Percentiles rank a stretch among this genome's conserved stretches.
Conservation (phyloP, 2,329 filamentous ascomycete species). For the Pleoardoris graminearum region DNA sequence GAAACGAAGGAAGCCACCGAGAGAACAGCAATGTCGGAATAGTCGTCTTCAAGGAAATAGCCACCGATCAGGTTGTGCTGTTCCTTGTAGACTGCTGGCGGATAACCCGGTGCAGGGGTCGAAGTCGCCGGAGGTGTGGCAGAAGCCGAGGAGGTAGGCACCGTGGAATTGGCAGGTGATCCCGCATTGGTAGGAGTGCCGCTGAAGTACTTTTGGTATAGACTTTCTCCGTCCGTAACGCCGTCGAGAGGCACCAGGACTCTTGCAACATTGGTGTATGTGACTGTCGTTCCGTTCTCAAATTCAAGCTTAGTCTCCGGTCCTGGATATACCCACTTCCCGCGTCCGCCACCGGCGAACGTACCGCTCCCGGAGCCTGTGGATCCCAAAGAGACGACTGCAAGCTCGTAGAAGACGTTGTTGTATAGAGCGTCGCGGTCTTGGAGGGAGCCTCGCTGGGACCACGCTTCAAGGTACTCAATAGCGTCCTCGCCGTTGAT, state of each 20-base stretch:
- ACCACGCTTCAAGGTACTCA: conserved; percentile 54
- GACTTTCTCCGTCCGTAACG: conserved; percentile 48
- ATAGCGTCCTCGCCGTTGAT: conserved; percentile 63
- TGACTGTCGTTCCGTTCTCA: conserved; percentile 49
- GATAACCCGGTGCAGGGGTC: conserved; percentile 49
- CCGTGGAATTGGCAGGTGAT: conserved; percentile 19
- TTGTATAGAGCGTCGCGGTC: conserved; percentile 63
- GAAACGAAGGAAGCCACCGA: conserved; percentile 49
- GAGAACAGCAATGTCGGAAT: conserved; percentile 53
- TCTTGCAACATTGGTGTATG: conserved; percentile 50
- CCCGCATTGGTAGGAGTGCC: conserved; percentile 20
- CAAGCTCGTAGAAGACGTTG: conserved; percentile 53
- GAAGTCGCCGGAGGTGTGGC: conserved; percentile 24
- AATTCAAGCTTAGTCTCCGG: conserved; percentile 50
- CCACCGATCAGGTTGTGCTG: conserved; percentile 50
- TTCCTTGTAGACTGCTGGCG: conserved; percentile 49
- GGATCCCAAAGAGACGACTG: conserved; percentile 48
- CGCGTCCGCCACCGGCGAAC: conserved; percentile 51
- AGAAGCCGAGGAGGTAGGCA: conserved; percentile 22
- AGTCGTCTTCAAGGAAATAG: conserved; percentile 52
- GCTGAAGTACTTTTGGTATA: conserved; percentile 45
- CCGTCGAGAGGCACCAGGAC: conserved; percentile 48
- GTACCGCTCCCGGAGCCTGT: conserved; percentile 48
- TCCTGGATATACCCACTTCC: conserved; percentile 48
- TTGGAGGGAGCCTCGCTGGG: conserved; percentile 55